Percentiles rank a stretch among this genome's conserved stretches.
phyloP scores from a whole-genome alignment of 176 grass and related monocot species.

The Chloris gayana region DNA sequence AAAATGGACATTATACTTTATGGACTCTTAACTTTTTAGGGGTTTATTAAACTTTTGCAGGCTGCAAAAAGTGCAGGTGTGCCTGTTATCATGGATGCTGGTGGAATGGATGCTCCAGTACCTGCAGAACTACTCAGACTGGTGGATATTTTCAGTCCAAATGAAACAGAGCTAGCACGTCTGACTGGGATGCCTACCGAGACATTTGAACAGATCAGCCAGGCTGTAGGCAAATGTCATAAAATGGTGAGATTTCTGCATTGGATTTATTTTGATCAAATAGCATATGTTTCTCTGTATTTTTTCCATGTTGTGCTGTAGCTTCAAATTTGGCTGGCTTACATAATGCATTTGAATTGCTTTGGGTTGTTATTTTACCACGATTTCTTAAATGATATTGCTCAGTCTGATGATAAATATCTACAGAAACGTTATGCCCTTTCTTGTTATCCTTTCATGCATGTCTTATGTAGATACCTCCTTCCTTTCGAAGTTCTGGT shows the following conservation, averaged over 20 bases:
- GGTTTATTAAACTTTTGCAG: conserved; percentile 30
- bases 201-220: conserved; percentile 78
- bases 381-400: conserved; percentile 11
- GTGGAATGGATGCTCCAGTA: conserved; percentile 87
- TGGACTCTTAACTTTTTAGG: neutral
- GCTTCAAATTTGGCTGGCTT: neutral
- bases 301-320: conserved; percentile 16
- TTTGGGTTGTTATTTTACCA: conserved; percentile 45
- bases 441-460: neutral
- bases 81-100: conserved; percentile 90
- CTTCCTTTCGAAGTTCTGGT: conserved; percentile 10
- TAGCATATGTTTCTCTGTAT: conserved; percentile 9
- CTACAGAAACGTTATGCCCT: neutral
- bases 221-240: conserved; percentile 71
- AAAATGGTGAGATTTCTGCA: conserved; percentile 60
- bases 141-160: conserved; percentile 95
- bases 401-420: conserved; percentile 6
- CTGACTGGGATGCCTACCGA: conserved; percentile 82
- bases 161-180: conserved; percentile 94
- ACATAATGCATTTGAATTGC: neutral
- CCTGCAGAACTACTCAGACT: conserved; percentile 73
- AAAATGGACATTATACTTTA: conserved; percentile 2
- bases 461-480: neutral
- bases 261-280: conserved; percentile 15
- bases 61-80: conserved; percentile 84